Evolutionary conservation across 2,329 filamentous ascomycete species (phyloP).

Genomic region (Raffaelea arxii): DNA sequence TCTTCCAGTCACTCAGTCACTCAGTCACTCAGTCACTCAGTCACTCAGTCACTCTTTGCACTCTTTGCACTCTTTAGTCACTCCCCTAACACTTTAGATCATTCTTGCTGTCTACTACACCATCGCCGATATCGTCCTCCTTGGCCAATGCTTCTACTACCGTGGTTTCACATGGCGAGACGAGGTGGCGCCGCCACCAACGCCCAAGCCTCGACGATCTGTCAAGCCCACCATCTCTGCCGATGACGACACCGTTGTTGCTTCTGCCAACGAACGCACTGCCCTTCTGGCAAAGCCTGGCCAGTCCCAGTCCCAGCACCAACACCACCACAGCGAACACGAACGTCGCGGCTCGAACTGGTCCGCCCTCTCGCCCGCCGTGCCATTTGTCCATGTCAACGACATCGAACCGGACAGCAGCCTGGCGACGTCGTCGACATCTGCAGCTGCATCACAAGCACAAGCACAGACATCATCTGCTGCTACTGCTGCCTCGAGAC

Average conservation of each 20-base stretch:
- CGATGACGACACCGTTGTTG: slow-evolving; percentile 16
- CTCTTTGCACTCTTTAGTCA: too few relatives aligned
- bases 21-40: not conserved
- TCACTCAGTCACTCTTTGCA: not conserved
- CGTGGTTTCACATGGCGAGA: slow-evolving; percentile 66
- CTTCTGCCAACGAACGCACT: slow-evolving; percentile 39
- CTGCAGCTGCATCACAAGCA: not conserved
- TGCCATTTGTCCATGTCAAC: slow-evolving; percentile 38
- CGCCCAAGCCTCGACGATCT: slow-evolving; percentile 18
- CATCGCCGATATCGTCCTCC: slow-evolving; percentile 45
- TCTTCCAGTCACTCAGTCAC: not conserved
- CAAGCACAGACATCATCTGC: too few relatives aligned
- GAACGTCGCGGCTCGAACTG: slow-evolving; percentile 45
- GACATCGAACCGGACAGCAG: not conserved
- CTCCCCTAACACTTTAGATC: slow-evolving; percentile 10
- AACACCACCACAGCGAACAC: slow-evolving; percentile 1
- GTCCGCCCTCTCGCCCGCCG: slow-evolving; percentile 67
- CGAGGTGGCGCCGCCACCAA: slow-evolving; percentile 33
- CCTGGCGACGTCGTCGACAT: not conserved
- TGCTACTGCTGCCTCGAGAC: not conserved
- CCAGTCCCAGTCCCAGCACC: not conserved
- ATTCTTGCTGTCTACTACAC: slow-evolving; percentile 18
- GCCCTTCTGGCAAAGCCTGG: slow-evolving; percentile 28
- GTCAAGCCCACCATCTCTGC: slow-evolving; percentile 5
- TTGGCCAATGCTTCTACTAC: slow-evolving; percentile 93